Percentiles rank a stretch among this genome's conserved stretches.
phyloP scores from a whole-genome alignment of 2,329 filamentous ascomycete species.

The Exophiala viscosa region DNA sequence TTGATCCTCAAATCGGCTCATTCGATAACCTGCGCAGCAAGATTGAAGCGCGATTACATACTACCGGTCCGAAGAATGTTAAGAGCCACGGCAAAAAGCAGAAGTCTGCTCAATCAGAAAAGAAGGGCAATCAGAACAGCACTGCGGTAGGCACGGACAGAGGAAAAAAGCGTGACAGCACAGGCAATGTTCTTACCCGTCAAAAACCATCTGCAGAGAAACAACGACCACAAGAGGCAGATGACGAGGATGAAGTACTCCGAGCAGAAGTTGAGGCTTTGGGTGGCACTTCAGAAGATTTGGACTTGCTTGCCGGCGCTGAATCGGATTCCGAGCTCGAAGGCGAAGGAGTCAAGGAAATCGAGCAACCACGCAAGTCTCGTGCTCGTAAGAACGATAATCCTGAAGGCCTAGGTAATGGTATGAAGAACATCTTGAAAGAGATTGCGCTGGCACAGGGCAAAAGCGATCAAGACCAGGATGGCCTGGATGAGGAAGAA shows the following conservation, averaged over 20 bases:
- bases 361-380: background rate
- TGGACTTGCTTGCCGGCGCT: slow-evolving; percentile 43
- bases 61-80: slow-evolving; percentile 41
- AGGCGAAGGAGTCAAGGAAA: slow-evolving; percentile 17
- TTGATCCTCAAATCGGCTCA: slow-evolving; percentile 1
- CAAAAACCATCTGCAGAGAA: slow-evolving; percentile 30
- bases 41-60: slow-evolving; percentile 28
- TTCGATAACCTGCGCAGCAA: slow-evolving; percentile 22
- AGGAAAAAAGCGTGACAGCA: slow-evolving; percentile 47
- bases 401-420: slow-evolving; percentile 41
- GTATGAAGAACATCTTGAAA: slow-evolving; percentile 32
- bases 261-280: slow-evolving; percentile 45
- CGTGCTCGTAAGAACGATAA: slow-evolving; percentile 11
- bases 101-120: slow-evolving; percentile 29
- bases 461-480: slow-evolving; percentile 28
- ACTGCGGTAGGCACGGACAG: slow-evolving; percentile 4
- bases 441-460: slow-evolving; percentile 44
- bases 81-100: slow-evolving; percentile 34
- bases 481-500: slow-evolving; percentile 39
- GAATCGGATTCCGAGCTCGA: slow-evolving; percentile 48
- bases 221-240: slow-evolving; percentile 15
- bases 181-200: slow-evolving; percentile 43
- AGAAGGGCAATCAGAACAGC: slow-evolving; percentile 27
- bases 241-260: slow-evolving; percentile 33
- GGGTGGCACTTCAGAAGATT: slow-evolving; percentile 49